phyloP scores from a whole-genome alignment of 257 asterid genomes.

The Thymus mandschuricus region DNA sequence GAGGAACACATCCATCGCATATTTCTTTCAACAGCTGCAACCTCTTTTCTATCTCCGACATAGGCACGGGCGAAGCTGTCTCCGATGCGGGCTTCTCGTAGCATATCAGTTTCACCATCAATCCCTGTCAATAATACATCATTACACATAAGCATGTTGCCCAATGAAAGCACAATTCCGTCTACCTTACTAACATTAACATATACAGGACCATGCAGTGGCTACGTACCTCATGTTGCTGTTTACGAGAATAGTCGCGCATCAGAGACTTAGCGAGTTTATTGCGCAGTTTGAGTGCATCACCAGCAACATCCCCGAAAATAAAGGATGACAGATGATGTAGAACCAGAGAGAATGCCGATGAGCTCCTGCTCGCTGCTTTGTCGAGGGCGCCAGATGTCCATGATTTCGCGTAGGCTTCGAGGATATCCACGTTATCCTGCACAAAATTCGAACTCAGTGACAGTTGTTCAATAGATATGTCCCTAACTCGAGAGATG shows the following conservation, averaged over 20 bases:
- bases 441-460: conserved; percentile 41
- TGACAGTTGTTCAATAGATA: neutral
- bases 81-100: conserved; percentile 42
- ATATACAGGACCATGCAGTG: neutral
- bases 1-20: conserved; percentile 54
- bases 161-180: too few relatives aligned
- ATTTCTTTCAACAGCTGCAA: conserved; percentile 59
- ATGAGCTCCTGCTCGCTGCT: conserved; percentile 65
- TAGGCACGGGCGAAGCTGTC: conserved; percentile 26
- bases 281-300: conserved; percentile 54
- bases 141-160: conserved; percentile 14
- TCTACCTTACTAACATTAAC: neutral
- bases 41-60: conserved; percentile 50
- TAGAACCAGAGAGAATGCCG: conserved; percentile 62
- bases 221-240: conserved; percentile 73
- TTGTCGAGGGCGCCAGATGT: conserved; percentile 82
- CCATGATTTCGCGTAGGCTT: conserved; percentile 86
- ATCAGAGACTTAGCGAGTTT: conserved; percentile 70
- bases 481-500: neutral
- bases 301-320: conserved; percentile 42
- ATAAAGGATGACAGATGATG: conserved; percentile 83
- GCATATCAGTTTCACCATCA: conserved; percentile 64
- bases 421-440: conserved; percentile 80
- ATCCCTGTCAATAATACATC: conserved; percentile 51
- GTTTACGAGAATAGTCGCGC: conserved; percentile 73